Percentiles rank a stretch among this genome's conserved stretches.
Conservation (phyloP, 768 basidiomycete species). For the Serendipita sp. region DNA sequence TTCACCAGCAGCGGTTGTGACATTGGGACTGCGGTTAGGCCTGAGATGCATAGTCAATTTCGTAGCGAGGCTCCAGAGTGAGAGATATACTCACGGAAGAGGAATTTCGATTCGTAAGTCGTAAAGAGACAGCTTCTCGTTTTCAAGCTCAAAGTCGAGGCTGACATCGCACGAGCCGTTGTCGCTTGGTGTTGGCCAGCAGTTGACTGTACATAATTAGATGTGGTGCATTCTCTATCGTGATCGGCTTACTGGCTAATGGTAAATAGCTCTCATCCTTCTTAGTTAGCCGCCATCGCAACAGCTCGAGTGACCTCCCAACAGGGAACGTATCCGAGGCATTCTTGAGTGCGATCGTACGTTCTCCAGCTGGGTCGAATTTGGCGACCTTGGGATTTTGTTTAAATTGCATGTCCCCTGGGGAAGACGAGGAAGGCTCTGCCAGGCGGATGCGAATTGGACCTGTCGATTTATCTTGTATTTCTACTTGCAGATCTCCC, state of each 20-base stretch:
- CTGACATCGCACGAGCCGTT: constrained; percentile 89
- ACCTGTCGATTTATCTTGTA: constrained; percentile 57
- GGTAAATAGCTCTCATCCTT: constrained; percentile 88
- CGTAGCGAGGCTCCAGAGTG: constrained; percentile 1
- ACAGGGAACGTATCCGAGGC: constrained; percentile 71
- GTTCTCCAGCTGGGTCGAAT: constrained; percentile 49
- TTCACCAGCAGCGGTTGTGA: constrained; percentile 50
- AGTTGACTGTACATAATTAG: constrained; percentile 51
- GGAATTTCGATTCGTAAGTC: constrained; percentile 85
- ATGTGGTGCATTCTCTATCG: not conserved
- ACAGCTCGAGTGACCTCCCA: constrained; percentile 66
- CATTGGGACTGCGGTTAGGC: constrained; percentile 69
- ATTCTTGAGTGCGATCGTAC: constrained; percentile 73
- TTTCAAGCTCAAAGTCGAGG: constrained; percentile 94
- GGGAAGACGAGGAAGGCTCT: constrained; percentile 35
- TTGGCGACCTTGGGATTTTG: constrained; percentile 92
- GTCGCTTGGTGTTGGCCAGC: constrained; percentile 88
- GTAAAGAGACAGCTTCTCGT: constrained; percentile 59
- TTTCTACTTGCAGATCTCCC: constrained; percentile 85
- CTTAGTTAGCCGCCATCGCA: constrained; percentile 84
- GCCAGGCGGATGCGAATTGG: constrained; percentile 53
- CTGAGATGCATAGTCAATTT: constrained; percentile 22
- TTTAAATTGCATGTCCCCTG: constrained; percentile 79
- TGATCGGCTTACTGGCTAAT: constrained; percentile 53
- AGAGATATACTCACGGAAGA: constrained; percentile 51